Percentiles rank a stretch among this genome's conserved stretches.
These are phyloP conservation scores for Tetrastigma voinierianum DNA, from an alignment of 164 flowering plant genomes.

Conservation along the genomic window DNA sequence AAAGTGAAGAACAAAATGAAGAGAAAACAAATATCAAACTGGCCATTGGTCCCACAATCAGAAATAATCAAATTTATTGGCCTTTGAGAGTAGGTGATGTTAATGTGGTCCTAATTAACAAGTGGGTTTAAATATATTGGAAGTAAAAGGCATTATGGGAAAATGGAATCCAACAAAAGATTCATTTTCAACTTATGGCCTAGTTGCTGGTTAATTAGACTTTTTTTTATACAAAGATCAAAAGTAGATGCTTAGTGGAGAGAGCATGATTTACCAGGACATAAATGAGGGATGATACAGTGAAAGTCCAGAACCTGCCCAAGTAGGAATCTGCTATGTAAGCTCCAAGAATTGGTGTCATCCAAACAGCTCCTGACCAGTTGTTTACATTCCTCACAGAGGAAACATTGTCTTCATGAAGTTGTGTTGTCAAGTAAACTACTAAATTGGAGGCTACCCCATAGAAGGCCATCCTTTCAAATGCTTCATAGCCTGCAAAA, in stretches of 20 bases:
- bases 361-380: conserved; percentile 90
- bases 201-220: neutral
- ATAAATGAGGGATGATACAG: conserved; percentile 70
- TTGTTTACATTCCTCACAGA: conserved; percentile 82
- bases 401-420: conserved; percentile 77
- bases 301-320: conserved; percentile 93
- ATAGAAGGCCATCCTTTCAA: conserved; percentile 93
- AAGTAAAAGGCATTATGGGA: neutral
- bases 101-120: conserved; percentile 17
- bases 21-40: neutral
- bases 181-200: neutral
- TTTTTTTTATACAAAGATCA: neutral
- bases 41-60: conserved; percentile 11
- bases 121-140: conserved; percentile 9
- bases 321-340: conserved; percentile 76
- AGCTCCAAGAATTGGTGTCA: conserved; percentile 84
- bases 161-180: neutral
- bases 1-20: neutral
- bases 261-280: conserved; percentile 51
- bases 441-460: conserved; percentile 85
- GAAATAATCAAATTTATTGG: conserved; percentile 7
- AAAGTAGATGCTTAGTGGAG: neutral
- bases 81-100: conserved; percentile 1
- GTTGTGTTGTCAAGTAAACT: conserved; percentile 73
- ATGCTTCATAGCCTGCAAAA: conserved; percentile 75